Base-by-base conservation (phyloP, 2,329 filamentous ascomycete species). In the Zasmidium cellare region DNA sequence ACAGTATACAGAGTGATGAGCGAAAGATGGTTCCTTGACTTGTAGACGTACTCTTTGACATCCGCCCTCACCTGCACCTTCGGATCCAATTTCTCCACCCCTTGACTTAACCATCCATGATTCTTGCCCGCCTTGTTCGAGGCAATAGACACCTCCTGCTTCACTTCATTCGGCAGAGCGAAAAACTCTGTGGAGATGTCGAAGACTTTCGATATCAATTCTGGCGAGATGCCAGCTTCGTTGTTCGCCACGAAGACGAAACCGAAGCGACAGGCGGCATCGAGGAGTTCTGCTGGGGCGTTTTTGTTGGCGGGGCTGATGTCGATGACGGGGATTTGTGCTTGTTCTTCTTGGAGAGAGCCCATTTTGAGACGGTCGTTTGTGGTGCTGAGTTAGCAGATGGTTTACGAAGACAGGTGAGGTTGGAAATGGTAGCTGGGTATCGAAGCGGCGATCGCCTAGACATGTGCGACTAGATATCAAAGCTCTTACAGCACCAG, bases 231-330 rank as follows among this genome's bases (percentile, higher is more conserved):
- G 31, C 59, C 63, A n/a, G 64, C 62, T 59, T 88, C 88, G 20
- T 85, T 82, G 69, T 91, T 92, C 70, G 86, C 87, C 68, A 97
- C 86, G 72, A 94, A 97, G 60, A 97, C 84, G 74, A 97, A 97
- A 60, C 93, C 93, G 75, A 92, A 88, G 54, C 87, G 86, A 38
- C 86, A 84, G 1, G 92, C 92, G 1, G 93, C 93, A 60, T 89
- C 83, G 45, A 97, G 85, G 45, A 97, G 77, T 56, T 81, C 82
- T 62, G 86, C 82, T 55, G 84, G 84, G 52, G 89, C 88, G 9
- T 75, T n/a, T 18, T 9, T 67, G 24, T 80, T 79, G 3, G 82
- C 78, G 18, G 82, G 80, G 3, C 86, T 87, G 63, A 96, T 87
- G 73, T 97, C 89, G 66, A 97, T 91, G 53, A 97, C 79, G 20